Evolutionary conservation across 257 asterid species (phyloP).

Genomic region (Nicotiana tabacum): DNA sequence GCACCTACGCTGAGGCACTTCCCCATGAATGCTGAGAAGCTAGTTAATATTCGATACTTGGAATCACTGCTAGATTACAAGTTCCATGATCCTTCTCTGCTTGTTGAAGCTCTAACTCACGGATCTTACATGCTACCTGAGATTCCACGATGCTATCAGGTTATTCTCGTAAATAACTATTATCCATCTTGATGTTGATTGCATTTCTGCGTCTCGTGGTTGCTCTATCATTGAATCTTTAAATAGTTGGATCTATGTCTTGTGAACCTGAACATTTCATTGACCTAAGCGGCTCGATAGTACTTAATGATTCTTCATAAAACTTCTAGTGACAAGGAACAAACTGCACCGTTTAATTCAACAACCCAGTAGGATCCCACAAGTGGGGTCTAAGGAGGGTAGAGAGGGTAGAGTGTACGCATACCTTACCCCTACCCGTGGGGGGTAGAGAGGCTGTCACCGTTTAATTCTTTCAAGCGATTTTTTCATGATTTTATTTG

Average conservation of each 20-base stretch:
- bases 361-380: too few species aligned
- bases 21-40: slow-evolving; percentile 36
- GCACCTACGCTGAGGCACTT: slow-evolving; percentile 41
- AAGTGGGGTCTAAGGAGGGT: too few species aligned
- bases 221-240: background rate
- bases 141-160: slow-evolving; percentile 91
- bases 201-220: background rate
- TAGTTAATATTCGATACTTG: slow-evolving; percentile 35
- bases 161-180: background rate
- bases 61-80: slow-evolving; percentile 50
- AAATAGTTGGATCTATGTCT: background rate
- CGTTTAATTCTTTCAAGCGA: background rate
- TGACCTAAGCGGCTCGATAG: background rate
- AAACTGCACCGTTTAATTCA: background rate
- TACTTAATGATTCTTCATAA: background rate
- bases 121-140: slow-evolving; percentile 91
- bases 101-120: slow-evolving; percentile 83
- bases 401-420: too few species aligned
- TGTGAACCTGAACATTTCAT: background rate
- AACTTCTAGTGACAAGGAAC: background rate
- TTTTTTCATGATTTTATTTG: background rate
- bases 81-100: slow-evolving; percentile 57
- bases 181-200: background rate
- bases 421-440: too few species aligned
- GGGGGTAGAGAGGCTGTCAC: too few species aligned